phyloP scores from a whole-genome alignment of 2,329 filamentous ascomycete genomes.

The Epichloe typhina region DNA sequence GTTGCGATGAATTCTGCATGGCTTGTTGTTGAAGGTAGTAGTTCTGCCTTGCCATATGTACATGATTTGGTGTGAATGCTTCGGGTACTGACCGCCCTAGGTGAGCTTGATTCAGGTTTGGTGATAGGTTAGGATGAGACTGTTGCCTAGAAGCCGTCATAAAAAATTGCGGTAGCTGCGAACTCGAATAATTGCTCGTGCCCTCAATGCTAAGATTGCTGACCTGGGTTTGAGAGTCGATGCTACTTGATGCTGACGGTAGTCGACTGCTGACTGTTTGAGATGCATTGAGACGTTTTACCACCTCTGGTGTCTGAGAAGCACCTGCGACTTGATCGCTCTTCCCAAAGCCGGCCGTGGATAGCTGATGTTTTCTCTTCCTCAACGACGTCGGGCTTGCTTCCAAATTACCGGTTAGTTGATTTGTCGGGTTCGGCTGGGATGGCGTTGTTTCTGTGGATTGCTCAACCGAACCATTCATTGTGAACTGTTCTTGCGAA shows the following conservation, averaged over 20 bases:
- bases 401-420: not conserved
- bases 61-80: not conserved
- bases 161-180: slow-evolving; percentile 2
- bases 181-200: not conserved
- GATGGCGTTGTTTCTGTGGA: not conserved
- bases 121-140: not conserved
- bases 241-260: not conserved
- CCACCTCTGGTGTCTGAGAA: not conserved
- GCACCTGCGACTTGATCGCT: not conserved
- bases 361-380: slow-evolving; percentile 2
- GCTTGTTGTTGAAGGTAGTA: slow-evolving; percentile 2
- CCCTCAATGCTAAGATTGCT: not conserved
- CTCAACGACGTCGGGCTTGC: not conserved
- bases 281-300: not conserved
- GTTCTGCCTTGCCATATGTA: not conserved
- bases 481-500: not conserved
- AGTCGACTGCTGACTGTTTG: not conserved
- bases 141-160: not conserved
- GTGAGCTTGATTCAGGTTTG: not conserved
- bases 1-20: not conserved
- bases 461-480: not conserved
- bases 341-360: not conserved
- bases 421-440: not conserved
- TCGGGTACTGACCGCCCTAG: not conserved
- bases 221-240: not conserved